phyloP scores from a whole-genome alignment of 345 rosid genomes.

The Luvunga scandens region DNA sequence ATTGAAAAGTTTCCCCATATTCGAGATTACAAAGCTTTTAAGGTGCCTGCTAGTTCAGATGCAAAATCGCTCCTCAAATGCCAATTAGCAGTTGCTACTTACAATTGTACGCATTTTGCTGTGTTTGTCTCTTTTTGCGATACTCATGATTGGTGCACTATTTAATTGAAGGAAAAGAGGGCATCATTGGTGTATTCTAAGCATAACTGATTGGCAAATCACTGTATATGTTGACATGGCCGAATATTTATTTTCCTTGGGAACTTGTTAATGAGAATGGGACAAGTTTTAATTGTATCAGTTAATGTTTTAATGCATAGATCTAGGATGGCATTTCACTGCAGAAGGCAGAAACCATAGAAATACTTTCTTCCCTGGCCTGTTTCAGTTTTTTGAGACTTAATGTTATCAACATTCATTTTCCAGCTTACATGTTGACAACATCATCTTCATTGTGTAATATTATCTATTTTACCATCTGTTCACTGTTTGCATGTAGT shows the following conservation, averaged over 20 bases:
- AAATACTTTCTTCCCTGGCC: background rate
- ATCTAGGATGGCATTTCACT: background rate
- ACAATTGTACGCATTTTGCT: conserved; percentile 41
- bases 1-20: conserved; percentile 84
- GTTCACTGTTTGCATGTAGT: background rate
- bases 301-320: background rate
- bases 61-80: conserved; percentile 58
- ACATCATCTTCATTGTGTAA: background rate
- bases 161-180: background rate
- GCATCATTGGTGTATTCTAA: background rate
- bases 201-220: background rate
- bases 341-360: background rate
- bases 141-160: background rate
- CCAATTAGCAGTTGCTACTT: conserved; percentile 70
- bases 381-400: background rate
- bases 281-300: background rate
- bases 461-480: background rate
- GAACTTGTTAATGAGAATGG: background rate
- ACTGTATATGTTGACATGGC: background rate
- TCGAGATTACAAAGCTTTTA: conserved; percentile 54
- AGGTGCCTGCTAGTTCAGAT: conserved; percentile 55
- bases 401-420: background rate
- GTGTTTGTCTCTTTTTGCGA: background rate
- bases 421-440: background rate
- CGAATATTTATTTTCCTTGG: background rate